Evolutionary conservation across 805 yeast genomes (phyloP), one percentile per base, ranked within the genome.

Genomic region (Pichia phayaonensis): DNA sequence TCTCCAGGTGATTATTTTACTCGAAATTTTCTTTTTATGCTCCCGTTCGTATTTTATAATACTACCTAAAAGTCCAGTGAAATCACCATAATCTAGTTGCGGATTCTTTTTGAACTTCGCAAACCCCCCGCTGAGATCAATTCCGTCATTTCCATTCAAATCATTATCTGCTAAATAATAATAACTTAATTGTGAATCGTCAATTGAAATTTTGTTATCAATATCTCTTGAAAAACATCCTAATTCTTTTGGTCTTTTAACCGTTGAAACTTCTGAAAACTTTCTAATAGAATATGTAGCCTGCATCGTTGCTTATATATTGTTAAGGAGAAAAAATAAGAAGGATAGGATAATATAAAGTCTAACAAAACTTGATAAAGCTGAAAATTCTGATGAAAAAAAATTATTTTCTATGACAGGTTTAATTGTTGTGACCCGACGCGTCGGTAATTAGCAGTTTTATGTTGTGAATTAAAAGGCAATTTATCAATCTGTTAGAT

Each of bases 161-260:
- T 77, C 79, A 4, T 81, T 66, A 61, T 87, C 90, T 16, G 96
- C 95, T 29, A 92, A 72, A 64, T 89, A 94, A 69, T 75, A 90
- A 66, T 87, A 89, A n/a, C 75, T 70, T 47, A 88, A 66, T 4
- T 77, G 74, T 0, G 79, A 65, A 48, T 79, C 79, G 56, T 81
- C 83, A 11, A 78, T 66, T 5, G 67, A 62, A 29, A 76, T 72
- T 22, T 74, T 78, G 23, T 54, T 52, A 6, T 81, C 77, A n/a
- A 67, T 66, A 26, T 77, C 79, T 50, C 89, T 70, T 1, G 92
- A 80, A 62, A 72, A 92, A 4, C 78, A 65, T n/a, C 78, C 72
- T 3, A 92, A 57, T 65, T 94, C 97, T 56, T 83, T 84, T 2
- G 99, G 98, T 64, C 89, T 95, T 59, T 84, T 83, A 48, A 90